A percentile compares a stretch with the other conserved stretches of the same genome.
Conservation (phyloP, 495 filamentous ascomycete genomes). For the Penicillium lividum region DNA sequence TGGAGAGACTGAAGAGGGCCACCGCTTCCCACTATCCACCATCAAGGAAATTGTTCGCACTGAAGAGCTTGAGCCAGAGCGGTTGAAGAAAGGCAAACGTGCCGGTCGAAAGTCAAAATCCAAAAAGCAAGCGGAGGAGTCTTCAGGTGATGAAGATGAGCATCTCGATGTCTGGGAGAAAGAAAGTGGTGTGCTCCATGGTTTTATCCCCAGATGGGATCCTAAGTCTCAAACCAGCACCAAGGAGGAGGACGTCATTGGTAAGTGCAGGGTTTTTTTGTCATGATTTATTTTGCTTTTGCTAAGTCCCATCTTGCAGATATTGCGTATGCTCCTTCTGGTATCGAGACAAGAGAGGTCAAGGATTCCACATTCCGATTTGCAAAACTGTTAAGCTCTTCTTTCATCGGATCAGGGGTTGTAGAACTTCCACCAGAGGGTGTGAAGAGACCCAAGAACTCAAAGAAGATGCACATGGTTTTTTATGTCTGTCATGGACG, state of each 20-base stretch:
- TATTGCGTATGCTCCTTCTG: constrained; percentile 72
- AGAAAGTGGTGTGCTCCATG: constrained; percentile 57
- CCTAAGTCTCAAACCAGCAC: constrained; percentile 47
- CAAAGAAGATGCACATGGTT: constrained; percentile 89
- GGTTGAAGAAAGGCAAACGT: constrained; percentile 34
- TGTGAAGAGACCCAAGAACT: constrained; percentile 85
- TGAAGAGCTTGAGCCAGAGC: constrained; percentile 57
- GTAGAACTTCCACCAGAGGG: constrained; percentile 82
- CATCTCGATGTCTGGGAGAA: constrained; percentile 62
- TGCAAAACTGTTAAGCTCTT: constrained; percentile 78
- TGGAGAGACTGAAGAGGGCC: constrained; percentile 50
- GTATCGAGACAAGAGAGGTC: constrained; percentile 75
- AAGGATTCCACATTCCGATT: constrained; percentile 76
- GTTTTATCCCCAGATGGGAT: constrained; percentile 60
- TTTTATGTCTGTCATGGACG: constrained; percentile 85
- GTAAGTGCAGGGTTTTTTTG: constrained; percentile 31
- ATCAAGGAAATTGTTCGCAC: constrained; percentile 76
- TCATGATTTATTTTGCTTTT: neutral
- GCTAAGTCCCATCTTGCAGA: constrained; percentile 40
- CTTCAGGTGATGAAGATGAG: constrained; percentile 52
- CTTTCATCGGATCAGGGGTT: constrained; percentile 85
- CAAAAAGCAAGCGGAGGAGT: constrained; percentile 37
- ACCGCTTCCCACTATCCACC: constrained; percentile 58
- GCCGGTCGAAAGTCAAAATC: constrained; percentile 38
- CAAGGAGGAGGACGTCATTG: constrained; percentile 58